A percentile compares a stretch with the other conserved stretches of the same genome.
These are phyloP conservation scores for Nyssa sinensis DNA, from an alignment of 148 eudicot species.

Conservation along the genomic window DNA sequence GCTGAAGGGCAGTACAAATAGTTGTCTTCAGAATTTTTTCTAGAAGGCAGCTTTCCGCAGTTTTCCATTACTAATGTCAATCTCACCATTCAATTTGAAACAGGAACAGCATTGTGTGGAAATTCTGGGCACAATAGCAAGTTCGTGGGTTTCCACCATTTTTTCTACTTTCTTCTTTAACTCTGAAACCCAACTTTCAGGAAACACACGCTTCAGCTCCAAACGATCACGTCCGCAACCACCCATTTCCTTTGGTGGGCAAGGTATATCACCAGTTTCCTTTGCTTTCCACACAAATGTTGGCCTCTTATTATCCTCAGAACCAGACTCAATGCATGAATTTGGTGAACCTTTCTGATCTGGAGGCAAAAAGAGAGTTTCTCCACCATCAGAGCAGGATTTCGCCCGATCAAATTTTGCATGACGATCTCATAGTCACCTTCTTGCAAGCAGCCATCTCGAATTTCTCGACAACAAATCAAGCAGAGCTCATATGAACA, in stretches of 20 bases:
- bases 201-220: constrained; percentile 26
- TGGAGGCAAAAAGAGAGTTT: neutral
- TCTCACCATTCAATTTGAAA: constrained; percentile 2
- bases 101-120: constrained; percentile 15
- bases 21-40: constrained; percentile 23
- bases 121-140: neutral
- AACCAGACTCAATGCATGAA: neutral
- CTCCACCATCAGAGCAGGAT: no score
- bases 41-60: constrained; percentile 22
- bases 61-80: neutral
- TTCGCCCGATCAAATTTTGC: no score
- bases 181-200: constrained; percentile 20
- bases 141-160: neutral
- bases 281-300: constrained; percentile 26
- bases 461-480: constrained; percentile 37
- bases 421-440: constrained; percentile 8
- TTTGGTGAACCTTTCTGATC: neutral
- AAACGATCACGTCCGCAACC: constrained; percentile 29
- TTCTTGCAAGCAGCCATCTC: constrained; percentile 17
- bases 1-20: constrained; percentile 23
- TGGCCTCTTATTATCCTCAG: neutral
- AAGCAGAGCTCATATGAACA: constrained; percentile 43
- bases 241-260: constrained; percentile 27
- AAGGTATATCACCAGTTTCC: constrained; percentile 32
- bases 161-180: constrained; percentile 20